Evolutionary conservation across 2,329 filamentous ascomycete genomes (phyloP).

Genomic region (Penicillium griseofulvum): DNA sequence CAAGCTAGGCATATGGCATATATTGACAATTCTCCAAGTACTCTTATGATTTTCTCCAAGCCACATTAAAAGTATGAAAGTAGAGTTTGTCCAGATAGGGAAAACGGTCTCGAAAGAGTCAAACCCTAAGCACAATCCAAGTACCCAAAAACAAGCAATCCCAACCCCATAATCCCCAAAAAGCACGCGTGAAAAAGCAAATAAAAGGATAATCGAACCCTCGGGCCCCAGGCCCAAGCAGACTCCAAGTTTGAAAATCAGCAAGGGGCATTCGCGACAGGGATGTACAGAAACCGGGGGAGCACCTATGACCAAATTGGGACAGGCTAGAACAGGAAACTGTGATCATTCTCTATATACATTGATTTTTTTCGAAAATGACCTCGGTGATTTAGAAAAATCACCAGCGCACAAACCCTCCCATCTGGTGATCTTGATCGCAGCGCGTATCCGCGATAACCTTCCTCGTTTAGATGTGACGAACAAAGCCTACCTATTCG

Average conservation of each 20-base stretch:
- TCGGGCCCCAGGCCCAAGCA: conserved; percentile 1
- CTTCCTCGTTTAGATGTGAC: neutral
- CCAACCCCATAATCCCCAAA: neutral
- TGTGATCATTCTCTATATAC: neutral
- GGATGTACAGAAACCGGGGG: conserved; percentile 2
- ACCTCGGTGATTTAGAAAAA: neutral
- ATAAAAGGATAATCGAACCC: conserved; percentile 2
- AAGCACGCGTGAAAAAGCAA: conserved; percentile 3
- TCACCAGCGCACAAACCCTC: neutral
- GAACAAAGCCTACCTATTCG: neutral
- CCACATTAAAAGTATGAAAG: neutral
- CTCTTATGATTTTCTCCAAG: neutral
- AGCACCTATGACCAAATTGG: neutral
- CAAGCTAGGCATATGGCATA: neutral
- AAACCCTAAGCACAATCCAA: neutral
- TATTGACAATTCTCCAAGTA: neutral
- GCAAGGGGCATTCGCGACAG: conserved; percentile 16
- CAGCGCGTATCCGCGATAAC: neutral
- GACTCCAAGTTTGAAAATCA: conserved; percentile 9
- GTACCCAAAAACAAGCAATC: neutral
- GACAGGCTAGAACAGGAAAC: neutral
- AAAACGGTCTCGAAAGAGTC: neutral
- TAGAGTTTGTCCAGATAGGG: neutral
- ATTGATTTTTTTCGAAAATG: no score
- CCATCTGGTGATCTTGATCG: conserved; percentile 1